These are phyloP conservation scores for Berkeleyomyces rouxiae DNA, from an alignment of 2,329 filamentous ascomycete species.

Conservation along the genomic window DNA sequence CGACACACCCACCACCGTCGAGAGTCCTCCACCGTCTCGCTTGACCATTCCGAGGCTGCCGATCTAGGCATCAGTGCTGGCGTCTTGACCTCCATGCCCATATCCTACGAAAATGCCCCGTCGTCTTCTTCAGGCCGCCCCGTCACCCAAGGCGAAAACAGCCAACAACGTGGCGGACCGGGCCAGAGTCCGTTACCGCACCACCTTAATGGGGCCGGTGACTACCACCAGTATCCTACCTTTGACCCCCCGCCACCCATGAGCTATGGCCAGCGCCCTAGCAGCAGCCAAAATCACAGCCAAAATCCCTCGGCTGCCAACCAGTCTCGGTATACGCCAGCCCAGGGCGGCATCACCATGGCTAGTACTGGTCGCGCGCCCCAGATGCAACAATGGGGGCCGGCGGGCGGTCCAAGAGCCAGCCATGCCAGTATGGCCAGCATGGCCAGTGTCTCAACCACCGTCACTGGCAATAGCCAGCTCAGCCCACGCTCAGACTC, in stretches of 20 bases:
- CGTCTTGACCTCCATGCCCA: slow-evolving; percentile 69
- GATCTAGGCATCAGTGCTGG: slow-evolving; percentile 58
- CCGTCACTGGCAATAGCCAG: slow-evolving; percentile 45
- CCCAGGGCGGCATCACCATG: slow-evolving; percentile 47
- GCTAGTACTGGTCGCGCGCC: slow-evolving; percentile 54
- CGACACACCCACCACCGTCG: slow-evolving; percentile 41
- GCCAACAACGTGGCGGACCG: slow-evolving; percentile 38
- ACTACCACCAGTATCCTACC: slow-evolving; percentile 81
- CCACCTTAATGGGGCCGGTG: slow-evolving; percentile 64
- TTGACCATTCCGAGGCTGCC: slow-evolving; percentile 49
- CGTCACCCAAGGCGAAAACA: slow-evolving; percentile 51
- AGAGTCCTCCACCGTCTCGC: slow-evolving; percentile 53
- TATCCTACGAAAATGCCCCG: slow-evolving; percentile 50
- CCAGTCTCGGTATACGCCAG: slow-evolving; percentile 28
- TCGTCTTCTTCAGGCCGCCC: slow-evolving; percentile 41
- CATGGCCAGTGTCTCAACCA: slow-evolving; percentile 29
- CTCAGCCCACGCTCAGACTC: slow-evolving; percentile 29
- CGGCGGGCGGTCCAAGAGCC: slow-evolving; percentile 25
- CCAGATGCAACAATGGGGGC: slow-evolving; percentile 64
- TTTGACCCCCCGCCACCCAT: slow-evolving; percentile 40
- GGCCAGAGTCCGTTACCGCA: slow-evolving; percentile 64
- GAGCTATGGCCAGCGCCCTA: slow-evolving; percentile 20
- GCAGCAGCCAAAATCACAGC: slow-evolving; percentile 30
- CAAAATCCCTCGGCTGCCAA: neutral
- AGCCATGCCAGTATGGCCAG: slow-evolving; percentile 35